Evolutionary conservation across 495 filamentous ascomycete species (phyloP), one percentile per base, ranked within the genome.

Genomic region (Penicillium canescens): DNA sequence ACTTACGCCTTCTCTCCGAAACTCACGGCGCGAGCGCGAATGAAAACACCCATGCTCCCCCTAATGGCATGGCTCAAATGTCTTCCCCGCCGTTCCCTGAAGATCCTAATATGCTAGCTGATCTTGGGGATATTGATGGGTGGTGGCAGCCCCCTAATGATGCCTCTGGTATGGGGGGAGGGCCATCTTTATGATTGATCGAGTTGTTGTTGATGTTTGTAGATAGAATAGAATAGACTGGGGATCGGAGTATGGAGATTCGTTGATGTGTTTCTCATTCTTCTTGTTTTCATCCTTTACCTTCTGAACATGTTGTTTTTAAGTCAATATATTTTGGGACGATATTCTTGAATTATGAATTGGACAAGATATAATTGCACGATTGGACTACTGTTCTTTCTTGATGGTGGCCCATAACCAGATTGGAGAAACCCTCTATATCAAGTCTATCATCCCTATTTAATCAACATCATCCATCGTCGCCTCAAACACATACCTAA

Each of bases 121-220:
- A 57, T 56, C 46, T 77, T 6, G 65, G 55, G 2, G 71, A 72
- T 58, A 66, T 75, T 13, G 71, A 73, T 33, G 58, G 66, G 1
- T 77, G 74, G 74, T 76, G 74, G 74, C 39, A 24, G 11, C 11
- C 40, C 4, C 40, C 10, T 13, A 42, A 42, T n/a, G 21, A 24
- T 42, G 10, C 40, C 9, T 10, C 40, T 7, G 40, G 21, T 26
- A 10, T 42, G 6, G 40, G 40, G 6, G 40, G 40, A 24, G 40
- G 40, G 24, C 18, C 40, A 0, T n/a, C 36, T 16, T n/a, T 42
- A 23, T 42, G 7, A 31, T 31, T 10, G 28, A 9, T 31, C 9
- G 28, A 31, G 9, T 31, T 31, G 28, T 5, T 31, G 28, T 31
- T 9, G 28, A 9, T 9, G 6, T 31, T 31, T 18, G 0, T 31